These are phyloP conservation scores for Candida neerlandica DNA, from an alignment of 1,139 yeast species.

Conservation along the genomic window DNA sequence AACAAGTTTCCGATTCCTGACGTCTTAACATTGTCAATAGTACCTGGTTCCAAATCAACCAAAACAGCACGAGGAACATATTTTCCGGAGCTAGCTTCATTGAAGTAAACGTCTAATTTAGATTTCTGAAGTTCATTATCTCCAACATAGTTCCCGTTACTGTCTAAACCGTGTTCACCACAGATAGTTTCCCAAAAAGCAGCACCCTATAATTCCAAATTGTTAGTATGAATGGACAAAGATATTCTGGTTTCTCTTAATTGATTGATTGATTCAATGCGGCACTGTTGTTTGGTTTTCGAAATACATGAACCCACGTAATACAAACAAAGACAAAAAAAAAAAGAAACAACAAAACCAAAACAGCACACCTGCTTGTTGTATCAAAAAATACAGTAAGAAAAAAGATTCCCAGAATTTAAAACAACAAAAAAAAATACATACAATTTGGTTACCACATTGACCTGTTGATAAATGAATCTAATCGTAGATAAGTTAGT, in stretches of 20 bases:
- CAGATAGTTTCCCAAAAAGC: slow-evolving; percentile 98
- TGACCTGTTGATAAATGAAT: slow-evolving; percentile 97
- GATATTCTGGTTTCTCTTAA: background rate
- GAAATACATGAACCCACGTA: background rate
- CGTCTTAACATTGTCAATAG: slow-evolving; percentile 80
- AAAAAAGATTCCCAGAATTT: background rate
- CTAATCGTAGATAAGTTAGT: slow-evolving; percentile 35
- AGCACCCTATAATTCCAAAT: slow-evolving; percentile 60
- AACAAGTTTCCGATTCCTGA: slow-evolving; percentile 80
- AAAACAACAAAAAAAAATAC: slow-evolving; percentile 26
- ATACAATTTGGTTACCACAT: slow-evolving; percentile 98
- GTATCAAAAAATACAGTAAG: slow-evolving; percentile 1
- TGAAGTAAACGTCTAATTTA: slow-evolving; percentile 53
- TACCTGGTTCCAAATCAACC: slow-evolving; percentile 92
- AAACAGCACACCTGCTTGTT: slow-evolving; percentile 4
- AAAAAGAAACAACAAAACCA: slow-evolving; percentile 6
- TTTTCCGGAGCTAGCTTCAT: slow-evolving; percentile 74
- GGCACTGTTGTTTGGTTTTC: background rate
- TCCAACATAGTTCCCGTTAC: slow-evolving; percentile 76
- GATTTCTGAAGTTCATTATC: slow-evolving; percentile 65
- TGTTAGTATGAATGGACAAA: slow-evolving; percentile 11
- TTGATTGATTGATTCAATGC: background rate
- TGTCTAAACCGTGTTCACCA: slow-evolving; percentile 94
- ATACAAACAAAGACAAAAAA: background rate
- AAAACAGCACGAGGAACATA: slow-evolving; percentile 93